Evolutionary conservation across 129 eudicot genomes (phyloP).

Genomic region (Chrysanthemum makinoi): DNA sequence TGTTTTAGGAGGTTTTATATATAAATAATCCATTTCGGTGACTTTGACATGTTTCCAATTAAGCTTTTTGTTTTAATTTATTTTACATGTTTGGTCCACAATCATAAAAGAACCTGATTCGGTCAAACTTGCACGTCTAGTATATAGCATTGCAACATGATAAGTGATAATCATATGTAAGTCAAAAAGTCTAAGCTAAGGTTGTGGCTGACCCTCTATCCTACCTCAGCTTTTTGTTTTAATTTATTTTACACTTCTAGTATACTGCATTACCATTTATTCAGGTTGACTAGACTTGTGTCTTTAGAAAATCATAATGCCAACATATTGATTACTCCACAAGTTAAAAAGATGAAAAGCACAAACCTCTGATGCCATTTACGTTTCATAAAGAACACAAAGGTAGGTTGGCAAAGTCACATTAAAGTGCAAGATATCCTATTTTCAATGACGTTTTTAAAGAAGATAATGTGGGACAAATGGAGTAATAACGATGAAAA

Average conservation of each 20-base stretch:
- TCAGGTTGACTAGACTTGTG: too few species aligned
- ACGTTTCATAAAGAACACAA: background rate
- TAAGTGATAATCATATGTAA: background rate
- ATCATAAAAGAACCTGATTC: too few species aligned
- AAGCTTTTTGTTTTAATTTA: too few species aligned
- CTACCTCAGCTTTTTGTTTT: background rate
- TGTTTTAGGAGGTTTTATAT: too few species aligned
- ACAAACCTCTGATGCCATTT: background rate
- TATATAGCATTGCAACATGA: background rate
- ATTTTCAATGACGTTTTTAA: background rate
- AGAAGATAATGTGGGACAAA: background rate
- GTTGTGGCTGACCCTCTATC: background rate
- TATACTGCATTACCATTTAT: background rate
- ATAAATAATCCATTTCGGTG: too few species aligned
- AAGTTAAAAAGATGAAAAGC: slow-evolving; percentile 7
- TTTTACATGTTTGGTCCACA: too few species aligned
- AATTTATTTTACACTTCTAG: too few species aligned
- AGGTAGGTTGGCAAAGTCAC: background rate
- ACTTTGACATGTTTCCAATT: too few species aligned
- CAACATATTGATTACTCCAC: background rate
- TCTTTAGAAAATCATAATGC: too few species aligned
- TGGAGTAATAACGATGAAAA: background rate
- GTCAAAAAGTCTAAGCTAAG: background rate
- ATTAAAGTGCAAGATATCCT: slow-evolving; percentile 12
- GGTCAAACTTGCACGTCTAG: too few species aligned